These are phyloP conservation scores for Botrytis fabae DNA, from an alignment of 2,329 filamentous ascomycete species.

Conservation along the genomic window DNA sequence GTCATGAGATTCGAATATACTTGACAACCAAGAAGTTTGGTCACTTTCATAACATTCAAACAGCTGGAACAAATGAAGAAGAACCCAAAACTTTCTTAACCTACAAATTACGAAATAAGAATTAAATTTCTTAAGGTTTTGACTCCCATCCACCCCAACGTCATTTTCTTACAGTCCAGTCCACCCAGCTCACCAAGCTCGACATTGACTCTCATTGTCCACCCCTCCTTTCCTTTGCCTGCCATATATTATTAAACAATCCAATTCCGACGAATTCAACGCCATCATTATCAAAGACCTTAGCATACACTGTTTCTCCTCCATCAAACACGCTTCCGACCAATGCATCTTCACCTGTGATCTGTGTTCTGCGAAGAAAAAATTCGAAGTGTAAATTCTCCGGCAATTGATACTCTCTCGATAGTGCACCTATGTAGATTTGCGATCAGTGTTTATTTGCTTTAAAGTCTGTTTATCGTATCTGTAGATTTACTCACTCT, in stretches of 20 bases:
- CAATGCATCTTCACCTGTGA: background rate
- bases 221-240: background rate
- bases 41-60: background rate
- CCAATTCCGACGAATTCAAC: background rate
- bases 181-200: background rate
- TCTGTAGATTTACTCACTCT: background rate
- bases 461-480: no score
- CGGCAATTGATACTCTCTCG: background rate
- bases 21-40: background rate
- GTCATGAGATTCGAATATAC: background rate
- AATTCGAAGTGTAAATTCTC: background rate
- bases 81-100: background rate
- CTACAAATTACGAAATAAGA: background rate
- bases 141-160: background rate
- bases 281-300: background rate
- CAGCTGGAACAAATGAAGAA: background rate
- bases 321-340: background rate
- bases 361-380: background rate
- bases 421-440: background rate
- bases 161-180: background rate
- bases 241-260: background rate
- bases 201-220: background rate
- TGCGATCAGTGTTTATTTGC: background rate
- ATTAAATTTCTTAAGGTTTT: rapidly evolving
- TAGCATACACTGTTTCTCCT: slow-evolving; percentile 2